phyloP scores from a whole-genome alignment of 1,284 basidiomycete species.

The Coniferiporia sulphurascens region DNA sequence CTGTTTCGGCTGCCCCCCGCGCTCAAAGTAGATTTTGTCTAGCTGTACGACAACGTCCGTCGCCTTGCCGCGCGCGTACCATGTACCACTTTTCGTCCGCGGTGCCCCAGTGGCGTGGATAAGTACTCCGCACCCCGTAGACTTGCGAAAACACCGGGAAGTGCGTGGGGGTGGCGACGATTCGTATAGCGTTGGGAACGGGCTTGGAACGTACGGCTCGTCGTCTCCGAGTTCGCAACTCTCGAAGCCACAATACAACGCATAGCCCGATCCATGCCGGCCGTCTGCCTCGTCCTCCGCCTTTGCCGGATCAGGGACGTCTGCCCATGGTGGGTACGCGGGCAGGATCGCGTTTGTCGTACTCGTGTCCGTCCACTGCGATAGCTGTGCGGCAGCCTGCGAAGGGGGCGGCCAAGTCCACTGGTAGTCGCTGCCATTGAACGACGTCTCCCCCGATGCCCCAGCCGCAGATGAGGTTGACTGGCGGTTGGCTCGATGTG shows the following conservation, averaged over 20 bases:
- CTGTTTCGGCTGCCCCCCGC: conserved; percentile 15
- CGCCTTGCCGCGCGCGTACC: conserved; percentile 15
- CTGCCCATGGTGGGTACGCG: conserved; percentile 9
- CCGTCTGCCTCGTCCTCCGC: conserved; percentile 16
- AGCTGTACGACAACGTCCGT: conserved; percentile 7
- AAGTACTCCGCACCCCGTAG: conserved; percentile 16
- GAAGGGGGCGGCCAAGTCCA: background rate
- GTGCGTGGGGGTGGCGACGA: background rate
- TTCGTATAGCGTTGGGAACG: conserved; percentile 4
- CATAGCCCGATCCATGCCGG: conserved; percentile 9
- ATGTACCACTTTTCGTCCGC: conserved; percentile 12
- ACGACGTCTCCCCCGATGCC: background rate
- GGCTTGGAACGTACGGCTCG: conserved; percentile 12
- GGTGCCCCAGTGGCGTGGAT: conserved; percentile 14
- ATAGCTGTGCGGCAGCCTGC: conserved; percentile 1
- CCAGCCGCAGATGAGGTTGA: background rate
- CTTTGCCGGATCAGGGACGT: conserved; percentile 11
- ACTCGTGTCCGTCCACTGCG: conserved; percentile 6
- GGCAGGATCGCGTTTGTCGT: background rate
- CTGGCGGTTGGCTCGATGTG: conserved; percentile 10
- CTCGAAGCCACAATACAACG: conserved; percentile 17
- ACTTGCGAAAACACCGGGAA: conserved; percentile 7
- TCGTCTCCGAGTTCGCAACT: conserved; percentile 12
- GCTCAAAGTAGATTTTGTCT: conserved; percentile 17
- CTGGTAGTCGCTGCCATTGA: conserved; percentile 7